A percentile compares a stretch with the other conserved stretches of the same genome.
Conservation (phyloP, 23 red algal species). For the Agarophyton chilense region DNA sequence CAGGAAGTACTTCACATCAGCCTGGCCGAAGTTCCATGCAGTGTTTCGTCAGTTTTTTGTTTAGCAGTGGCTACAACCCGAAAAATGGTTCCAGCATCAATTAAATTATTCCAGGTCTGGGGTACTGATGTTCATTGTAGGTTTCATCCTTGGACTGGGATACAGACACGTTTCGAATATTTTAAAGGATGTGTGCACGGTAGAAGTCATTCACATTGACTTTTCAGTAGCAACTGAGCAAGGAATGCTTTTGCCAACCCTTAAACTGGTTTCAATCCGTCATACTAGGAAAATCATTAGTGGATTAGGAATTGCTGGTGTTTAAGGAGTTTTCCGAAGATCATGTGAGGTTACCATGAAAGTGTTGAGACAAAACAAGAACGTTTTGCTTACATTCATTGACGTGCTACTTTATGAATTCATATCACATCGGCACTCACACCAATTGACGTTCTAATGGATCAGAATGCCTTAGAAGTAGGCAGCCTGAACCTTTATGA, state of each 20-base stretch:
- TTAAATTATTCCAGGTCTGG: conserved; percentile 88
- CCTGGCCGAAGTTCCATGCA: conserved; percentile 65
- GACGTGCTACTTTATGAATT: conserved; percentile 97
- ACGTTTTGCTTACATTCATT: conserved; percentile 79
- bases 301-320: conserved; percentile 90
- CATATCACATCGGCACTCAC: conserved; percentile 76
- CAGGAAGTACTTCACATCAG: conserved; percentile 18
- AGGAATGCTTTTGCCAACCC: conserved; percentile 81
- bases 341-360: conserved; percentile 81
- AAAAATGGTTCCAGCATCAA: conserved; percentile 86
- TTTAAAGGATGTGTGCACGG: conserved; percentile 79
- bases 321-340: conserved; percentile 89
- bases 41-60: conserved; percentile 81
- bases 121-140: conserved; percentile 90
- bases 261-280: conserved; percentile 90
- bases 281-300: conserved; percentile 89
- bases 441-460: conserved; percentile 58
- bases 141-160: conserved; percentile 93
- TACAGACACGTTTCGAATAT: conserved; percentile 96
- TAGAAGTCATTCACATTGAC: conserved; percentile 95
- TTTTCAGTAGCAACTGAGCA: conserved; percentile 89
- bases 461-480: background rate
- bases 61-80: conserved; percentile 61
- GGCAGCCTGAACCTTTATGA: background rate
- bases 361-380: conserved; percentile 83